These are phyloP conservation scores for Bassia scoparia DNA, from an alignment of 148 eudicot species.

Conservation along the genomic window DNA sequence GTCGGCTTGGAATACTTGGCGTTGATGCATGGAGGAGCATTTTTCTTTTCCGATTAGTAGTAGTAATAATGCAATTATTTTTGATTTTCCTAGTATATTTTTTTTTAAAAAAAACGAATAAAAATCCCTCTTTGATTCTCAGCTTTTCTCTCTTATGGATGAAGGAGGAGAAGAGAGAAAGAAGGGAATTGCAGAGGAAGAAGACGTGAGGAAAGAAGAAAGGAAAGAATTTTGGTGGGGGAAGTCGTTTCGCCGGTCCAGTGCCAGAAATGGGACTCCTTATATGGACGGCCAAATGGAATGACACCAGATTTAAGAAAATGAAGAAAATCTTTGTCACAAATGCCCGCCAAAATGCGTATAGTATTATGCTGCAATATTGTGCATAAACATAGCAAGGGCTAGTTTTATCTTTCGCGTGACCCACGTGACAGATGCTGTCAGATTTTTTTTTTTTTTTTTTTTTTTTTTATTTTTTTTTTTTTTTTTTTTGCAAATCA, in stretches of 20 bases:
- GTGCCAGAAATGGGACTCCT: neutral
- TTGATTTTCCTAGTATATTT: neutral
- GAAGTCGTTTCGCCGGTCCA: slow-evolving; percentile 10
- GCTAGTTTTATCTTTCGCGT: too few species aligned
- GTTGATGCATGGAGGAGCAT: slow-evolving; percentile 54
- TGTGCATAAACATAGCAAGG: too few species aligned
- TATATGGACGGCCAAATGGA: neutral
- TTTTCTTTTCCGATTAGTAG: slow-evolving; percentile 4
- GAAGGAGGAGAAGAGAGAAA: slow-evolving; percentile 6
- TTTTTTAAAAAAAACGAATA: neutral
- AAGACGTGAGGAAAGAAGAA: neutral
- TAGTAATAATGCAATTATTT: neutral
- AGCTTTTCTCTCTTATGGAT: neutral
- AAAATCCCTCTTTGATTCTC: neutral
- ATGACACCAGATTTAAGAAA: too few species aligned
- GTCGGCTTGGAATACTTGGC: slow-evolving; percentile 57
- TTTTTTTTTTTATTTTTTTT: too few species aligned
- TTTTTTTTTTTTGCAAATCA: too few species aligned
- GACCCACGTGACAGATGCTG: too few species aligned
- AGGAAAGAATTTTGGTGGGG: neutral
- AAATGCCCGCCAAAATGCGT: too few species aligned
- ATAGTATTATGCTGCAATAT: too few species aligned
- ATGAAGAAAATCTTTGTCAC: too few species aligned
- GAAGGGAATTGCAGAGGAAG: neutral
- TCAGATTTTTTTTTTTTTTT: too few species aligned